These are phyloP conservation scores for Neonectria faginata DNA, from an alignment of 2,329 filamentous ascomycete species.

Conservation along the genomic window DNA sequence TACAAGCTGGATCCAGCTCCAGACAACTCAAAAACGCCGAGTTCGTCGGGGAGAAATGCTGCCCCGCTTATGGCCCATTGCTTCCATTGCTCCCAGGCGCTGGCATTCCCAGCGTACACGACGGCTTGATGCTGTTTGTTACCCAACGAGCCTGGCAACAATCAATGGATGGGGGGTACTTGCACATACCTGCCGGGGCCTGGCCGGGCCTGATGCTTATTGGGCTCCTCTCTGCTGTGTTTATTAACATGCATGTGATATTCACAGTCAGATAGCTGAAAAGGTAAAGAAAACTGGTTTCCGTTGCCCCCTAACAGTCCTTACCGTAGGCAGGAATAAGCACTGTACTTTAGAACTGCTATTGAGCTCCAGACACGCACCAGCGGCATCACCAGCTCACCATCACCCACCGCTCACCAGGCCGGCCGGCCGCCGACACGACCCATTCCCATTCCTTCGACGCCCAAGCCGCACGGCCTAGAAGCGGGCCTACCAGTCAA, in stretches of 20 bases:
- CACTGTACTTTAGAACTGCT: background rate
- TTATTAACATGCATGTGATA: background rate
- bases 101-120: background rate
- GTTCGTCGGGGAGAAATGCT: conserved; percentile 27
- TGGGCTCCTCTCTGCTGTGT: background rate
- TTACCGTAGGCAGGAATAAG: background rate
- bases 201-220: background rate
- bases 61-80: conserved; percentile 25
- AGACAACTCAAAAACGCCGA: conserved; percentile 24
- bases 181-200: background rate
- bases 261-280: background rate
- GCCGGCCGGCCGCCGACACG: background rate
- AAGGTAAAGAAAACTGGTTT: background rate
- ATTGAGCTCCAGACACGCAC: background rate
- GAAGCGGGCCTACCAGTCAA: background rate
- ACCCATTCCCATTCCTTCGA: conserved; percentile 27
- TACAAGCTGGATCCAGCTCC: conserved; percentile 2
- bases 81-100: conserved; percentile 3
- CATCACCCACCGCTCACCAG: background rate
- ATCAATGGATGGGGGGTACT: background rate
- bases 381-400: background rate
- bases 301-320: background rate
- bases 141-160: background rate
- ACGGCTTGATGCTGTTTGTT: background rate
- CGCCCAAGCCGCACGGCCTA: background rate